Evolutionary conservation across 306 rosid genomes (phyloP).

Genomic region (Fragaria iinumae): DNA sequence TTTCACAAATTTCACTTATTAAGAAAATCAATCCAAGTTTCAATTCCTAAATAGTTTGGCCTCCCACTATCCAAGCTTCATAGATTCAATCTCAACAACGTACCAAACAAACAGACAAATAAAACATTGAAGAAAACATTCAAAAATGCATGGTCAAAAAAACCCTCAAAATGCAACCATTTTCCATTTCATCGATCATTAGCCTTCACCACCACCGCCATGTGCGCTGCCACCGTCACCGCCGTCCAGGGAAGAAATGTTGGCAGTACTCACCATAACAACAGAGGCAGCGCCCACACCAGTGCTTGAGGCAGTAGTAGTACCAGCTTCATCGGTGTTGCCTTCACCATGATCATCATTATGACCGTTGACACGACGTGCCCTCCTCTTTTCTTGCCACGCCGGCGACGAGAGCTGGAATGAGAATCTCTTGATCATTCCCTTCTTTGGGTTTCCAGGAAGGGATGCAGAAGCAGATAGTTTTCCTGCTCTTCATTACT

Average conservation of each 20-base stretch:
- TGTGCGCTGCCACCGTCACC: conserved; percentile 37
- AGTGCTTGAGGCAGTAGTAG: background rate
- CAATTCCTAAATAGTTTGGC: too few species aligned
- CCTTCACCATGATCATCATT: conserved; percentile 21
- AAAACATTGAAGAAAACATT: background rate
- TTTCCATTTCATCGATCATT: background rate
- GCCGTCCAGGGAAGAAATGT: conserved; percentile 25
- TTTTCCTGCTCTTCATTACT: conserved; percentile 50
- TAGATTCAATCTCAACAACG: background rate
- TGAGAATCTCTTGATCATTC: conserved; percentile 22
- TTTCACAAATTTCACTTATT: too few species aligned
- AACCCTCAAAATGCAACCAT: background rate
- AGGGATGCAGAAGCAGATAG: conserved; percentile 54
- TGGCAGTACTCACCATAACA: conserved; percentile 21
- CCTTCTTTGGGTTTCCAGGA: conserved; percentile 31
- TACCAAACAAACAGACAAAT: background rate
- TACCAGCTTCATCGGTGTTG: conserved; percentile 19
- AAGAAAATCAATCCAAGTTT: too few species aligned
- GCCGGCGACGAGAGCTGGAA: conserved; percentile 22
- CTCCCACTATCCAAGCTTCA: background rate
- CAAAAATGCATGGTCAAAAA: background rate
- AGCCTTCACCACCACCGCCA: conserved; percentile 30
- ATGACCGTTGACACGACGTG: conserved; percentile 16
- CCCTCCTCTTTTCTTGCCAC: conserved; percentile 25
- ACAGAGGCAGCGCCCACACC: conserved; percentile 35